Percentiles rank a stretch among this genome's conserved stretches.
phyloP scores from a whole-genome alignment of 2,329 filamentous ascomycete species.

The Cladosporium halotolerans region DNA sequence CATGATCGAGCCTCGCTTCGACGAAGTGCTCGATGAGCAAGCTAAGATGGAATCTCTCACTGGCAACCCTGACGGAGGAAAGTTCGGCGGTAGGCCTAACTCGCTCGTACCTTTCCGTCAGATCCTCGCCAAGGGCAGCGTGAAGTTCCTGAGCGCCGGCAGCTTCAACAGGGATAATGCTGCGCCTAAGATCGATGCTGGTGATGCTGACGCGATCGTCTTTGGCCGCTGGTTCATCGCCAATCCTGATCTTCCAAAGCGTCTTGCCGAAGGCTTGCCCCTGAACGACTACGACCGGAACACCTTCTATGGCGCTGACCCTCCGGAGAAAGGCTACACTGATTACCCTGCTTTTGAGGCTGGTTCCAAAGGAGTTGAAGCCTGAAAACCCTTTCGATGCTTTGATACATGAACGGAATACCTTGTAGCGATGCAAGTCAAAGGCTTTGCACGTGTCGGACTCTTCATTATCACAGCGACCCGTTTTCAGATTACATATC shows the following conservation, averaged over 20 bases:
- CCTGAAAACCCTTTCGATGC: neutral
- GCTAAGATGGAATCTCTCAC: conserved; percentile 21
- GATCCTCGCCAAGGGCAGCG: conserved; percentile 22
- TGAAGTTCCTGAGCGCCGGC: conserved; percentile 35
- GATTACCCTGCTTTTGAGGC: conserved; percentile 31
- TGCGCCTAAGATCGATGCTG: conserved; percentile 30
- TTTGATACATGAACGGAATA: no score
- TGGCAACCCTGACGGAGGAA: conserved; percentile 9
- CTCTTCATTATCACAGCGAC: no score
- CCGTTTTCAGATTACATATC: no score
- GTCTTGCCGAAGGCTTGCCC: conserved; percentile 37
- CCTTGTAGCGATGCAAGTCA: no score
- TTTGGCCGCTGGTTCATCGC: conserved; percentile 46
- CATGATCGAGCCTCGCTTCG: conserved; percentile 51
- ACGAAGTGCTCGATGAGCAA: conserved; percentile 30
- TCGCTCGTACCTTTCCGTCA: conserved; percentile 19
- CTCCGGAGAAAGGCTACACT: conserved; percentile 32
- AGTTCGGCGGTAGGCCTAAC: conserved; percentile 31
- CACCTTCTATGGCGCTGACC: conserved; percentile 34
- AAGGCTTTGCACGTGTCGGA: no score
- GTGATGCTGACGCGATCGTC: conserved; percentile 38
- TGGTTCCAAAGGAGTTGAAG: conserved; percentile 7
- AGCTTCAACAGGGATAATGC: conserved; percentile 35
- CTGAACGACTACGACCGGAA: conserved; percentile 34
- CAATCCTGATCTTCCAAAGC: conserved; percentile 42